Base-by-base conservation (phyloP, 2,329 filamentous ascomycete genomes). In the Xylariaceae sp. region DNA sequence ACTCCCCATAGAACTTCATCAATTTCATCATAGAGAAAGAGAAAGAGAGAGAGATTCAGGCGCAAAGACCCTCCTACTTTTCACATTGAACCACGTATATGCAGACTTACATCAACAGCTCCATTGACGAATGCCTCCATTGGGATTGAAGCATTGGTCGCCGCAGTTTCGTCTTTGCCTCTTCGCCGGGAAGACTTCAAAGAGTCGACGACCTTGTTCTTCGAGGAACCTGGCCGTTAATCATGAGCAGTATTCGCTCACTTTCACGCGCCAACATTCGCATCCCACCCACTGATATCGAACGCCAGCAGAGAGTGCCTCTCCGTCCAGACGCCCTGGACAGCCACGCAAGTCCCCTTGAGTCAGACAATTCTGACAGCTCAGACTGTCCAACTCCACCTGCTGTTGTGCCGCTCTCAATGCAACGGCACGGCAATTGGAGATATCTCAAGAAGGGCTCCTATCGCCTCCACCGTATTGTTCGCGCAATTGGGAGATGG, bases 381-480 rank as follows among this genome's bases (percentile, higher is more conserved):
- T 42, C 73, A 55, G 64, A 53, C 51, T 44, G 48, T 55, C 42
- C 60, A 50, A 67, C 74, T 59, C 73, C 76, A 64, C 71, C 77
- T 42, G 78, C 81, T 23, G n/a, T 52, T 6, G 82, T 80, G n/a
- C 84, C 83, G 58, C 81, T 82, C 59, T 86, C 87, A 69, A 72
- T 86, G 62, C 82, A 85, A 68, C 82, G 85, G 57, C 77, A 83
- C 63, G 73, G 72, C 34, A 63, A 74, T 2, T 78, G 75, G 73
- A 82, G 80, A 72, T 73, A 73, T 37, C 82, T 79, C 74, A 80
- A 75, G 74, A 86, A 83, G 82, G 74, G 87, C 51, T 85, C 85
- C 1, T 82, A 80, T 66, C 78, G 81, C 10, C 71, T 81, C 44
- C 79, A 82, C 49, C 78, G 80, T 58, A 69, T 78, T 56, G 67